Evolutionary conservation across 768 basidiomycete genomes (phyloP).

Genomic region (Mycena rosella): DNA sequence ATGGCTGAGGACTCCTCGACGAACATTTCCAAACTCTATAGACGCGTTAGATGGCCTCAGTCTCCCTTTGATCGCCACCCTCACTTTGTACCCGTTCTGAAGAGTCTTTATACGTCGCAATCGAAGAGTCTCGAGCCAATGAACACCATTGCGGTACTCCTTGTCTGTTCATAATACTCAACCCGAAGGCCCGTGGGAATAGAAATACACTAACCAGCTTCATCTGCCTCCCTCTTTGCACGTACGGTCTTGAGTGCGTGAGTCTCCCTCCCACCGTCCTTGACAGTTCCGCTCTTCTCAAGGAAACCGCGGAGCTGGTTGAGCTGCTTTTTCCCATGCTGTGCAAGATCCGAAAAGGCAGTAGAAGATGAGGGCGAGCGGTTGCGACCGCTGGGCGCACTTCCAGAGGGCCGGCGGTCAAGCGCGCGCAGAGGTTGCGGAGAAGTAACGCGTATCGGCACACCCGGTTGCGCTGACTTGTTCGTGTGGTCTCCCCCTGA

Average conservation of each 20-base stretch:
- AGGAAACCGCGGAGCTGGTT: conserved; percentile 89
- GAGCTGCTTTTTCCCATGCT: conserved; percentile 90
- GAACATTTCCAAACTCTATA: conserved; percentile 85
- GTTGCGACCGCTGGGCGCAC: conserved; percentile 65
- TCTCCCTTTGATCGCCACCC: conserved; percentile 34
- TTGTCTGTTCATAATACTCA: conserved; percentile 66
- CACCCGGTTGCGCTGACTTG: conserved; percentile 60
- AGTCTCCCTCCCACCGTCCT: conserved; percentile 73
- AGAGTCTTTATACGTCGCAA: conserved; percentile 85
- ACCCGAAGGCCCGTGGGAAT: conserved; percentile 11
- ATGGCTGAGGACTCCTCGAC: conserved; percentile 76
- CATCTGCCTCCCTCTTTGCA: conserved; percentile 91
- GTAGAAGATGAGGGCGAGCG: conserved; percentile 87
- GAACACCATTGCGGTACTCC: conserved; percentile 90
- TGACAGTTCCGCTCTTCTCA: conserved; percentile 78
- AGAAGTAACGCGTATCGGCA: conserved; percentile 68
- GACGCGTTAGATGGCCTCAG: not conserved
- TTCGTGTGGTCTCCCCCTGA: conserved; percentile 52
- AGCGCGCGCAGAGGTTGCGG: conserved; percentile 83
- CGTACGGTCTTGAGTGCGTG: conserved; percentile 81
- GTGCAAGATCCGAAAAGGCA: conserved; percentile 88
- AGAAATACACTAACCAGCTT: conserved; percentile 72
- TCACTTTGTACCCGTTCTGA: conserved; percentile 83
- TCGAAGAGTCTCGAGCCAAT: conserved; percentile 93
- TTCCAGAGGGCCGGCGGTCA: conserved; percentile 79